Evolutionary conservation across 2,329 filamentous ascomycete genomes (phyloP).

Genomic region (Beauveria pseudobassiana): DNA sequence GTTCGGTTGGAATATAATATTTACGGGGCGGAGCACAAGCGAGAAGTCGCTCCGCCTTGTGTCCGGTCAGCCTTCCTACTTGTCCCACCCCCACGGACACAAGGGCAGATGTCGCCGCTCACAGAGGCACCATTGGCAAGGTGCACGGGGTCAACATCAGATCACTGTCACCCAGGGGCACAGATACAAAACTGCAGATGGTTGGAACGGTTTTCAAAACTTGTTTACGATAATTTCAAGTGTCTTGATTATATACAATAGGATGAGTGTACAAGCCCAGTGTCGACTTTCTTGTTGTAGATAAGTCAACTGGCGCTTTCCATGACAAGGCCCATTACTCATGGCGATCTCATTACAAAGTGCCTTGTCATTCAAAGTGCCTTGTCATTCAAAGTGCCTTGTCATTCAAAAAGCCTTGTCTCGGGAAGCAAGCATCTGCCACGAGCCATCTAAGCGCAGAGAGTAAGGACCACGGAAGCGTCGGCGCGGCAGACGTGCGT

Average conservation of each 20-base stretch:
- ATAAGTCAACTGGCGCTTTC: background rate
- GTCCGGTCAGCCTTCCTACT: no score
- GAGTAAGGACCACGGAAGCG: constrained; percentile 27
- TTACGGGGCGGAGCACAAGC: no score
- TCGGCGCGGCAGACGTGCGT: constrained; percentile 27
- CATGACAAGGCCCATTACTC: background rate
- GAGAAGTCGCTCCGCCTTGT: no score
- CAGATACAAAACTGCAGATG: background rate
- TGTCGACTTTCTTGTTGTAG: background rate
- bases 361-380: background rate
- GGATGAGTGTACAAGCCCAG: background rate
- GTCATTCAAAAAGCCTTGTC: background rate
- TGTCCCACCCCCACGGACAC: no score
- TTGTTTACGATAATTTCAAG: background rate
- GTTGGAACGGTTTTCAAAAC: background rate
- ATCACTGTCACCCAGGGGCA: background rate
- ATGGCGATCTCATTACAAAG: background rate
- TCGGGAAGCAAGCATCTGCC: no score
- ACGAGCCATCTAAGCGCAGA: constrained; percentile 22
- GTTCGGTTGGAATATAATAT: no score
- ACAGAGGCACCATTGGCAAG: constrained; percentile 34
- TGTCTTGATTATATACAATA: background rate
- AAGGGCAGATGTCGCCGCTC: constrained; percentile 58
- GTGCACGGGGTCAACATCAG: constrained; percentile 30
- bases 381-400: background rate